Evolutionary conservation across 345 rosid species (phyloP), one percentile per base, ranked within the genome.

Genomic region (Citrus medica): DNA sequence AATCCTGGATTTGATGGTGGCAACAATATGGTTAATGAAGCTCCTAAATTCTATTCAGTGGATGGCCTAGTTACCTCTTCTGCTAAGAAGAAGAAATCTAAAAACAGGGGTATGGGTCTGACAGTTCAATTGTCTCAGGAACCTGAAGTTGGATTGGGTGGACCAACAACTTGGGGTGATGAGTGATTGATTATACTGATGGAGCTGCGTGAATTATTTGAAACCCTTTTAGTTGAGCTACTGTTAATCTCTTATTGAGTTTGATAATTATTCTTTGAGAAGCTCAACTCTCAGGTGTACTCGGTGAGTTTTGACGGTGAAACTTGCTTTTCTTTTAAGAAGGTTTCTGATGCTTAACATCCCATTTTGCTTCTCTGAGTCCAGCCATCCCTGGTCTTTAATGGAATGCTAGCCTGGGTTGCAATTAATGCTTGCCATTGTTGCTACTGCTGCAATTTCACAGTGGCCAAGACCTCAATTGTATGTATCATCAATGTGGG

Each of bases 141-240:
- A 22, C 70, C 75, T 33, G 93, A 92, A 82, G 83, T 93, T 63
- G 98, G 99, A 30, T 79, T 91, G 83, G 99, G 98, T 22, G 99
- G 98, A 7, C 82, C 84, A 19, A 92, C 98, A 6, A 82, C 91
- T 25, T 93, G 97, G 99, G 94, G 82, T 53, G 80, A 85, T 35
- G 79, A 86, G 66, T 78, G 73, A 70, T 19, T 60, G 69, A 68
- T 25, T 59, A 66, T 5, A 19, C 28, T 32, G 24, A 35, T 9
- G 71, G 33, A 19, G 37, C 35, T 30, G 17, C 60, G 21, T 66
- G 69, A 81, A 28, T 62, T 55, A 7, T 46, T 28, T 21, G 40
- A 4, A 60, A 60, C n/a, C 19, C 32, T 46, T 60, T 65, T 37
- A 35, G 69, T 37, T 55, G 24, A 32, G 48, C 70, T 8, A 30